A percentile compares a stretch with the other conserved stretches of the same genome.
Evolutionary conservation across 495 filamentous ascomycete genomes (phyloP).

Genomic region (Pseudotulostoma volvatum): DNA sequence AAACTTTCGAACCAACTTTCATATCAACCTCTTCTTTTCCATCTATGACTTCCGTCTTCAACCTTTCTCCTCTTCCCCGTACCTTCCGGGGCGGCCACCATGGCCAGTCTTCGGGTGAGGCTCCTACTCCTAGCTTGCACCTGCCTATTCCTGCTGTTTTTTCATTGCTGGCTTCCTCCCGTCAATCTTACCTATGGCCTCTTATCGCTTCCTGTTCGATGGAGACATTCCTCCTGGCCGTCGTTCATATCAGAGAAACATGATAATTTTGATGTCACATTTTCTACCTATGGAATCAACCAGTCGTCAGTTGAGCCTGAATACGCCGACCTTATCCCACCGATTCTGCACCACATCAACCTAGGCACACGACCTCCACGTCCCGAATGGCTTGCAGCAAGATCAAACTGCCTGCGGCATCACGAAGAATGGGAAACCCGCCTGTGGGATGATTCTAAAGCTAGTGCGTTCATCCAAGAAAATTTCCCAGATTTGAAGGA

Average conservation of each 20-base stretch:
- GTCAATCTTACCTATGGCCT: slow-evolving; percentile 9
- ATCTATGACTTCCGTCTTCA: neutral
- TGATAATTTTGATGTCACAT: slow-evolving; percentile 24
- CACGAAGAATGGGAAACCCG: slow-evolving; percentile 21
- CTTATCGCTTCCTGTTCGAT: slow-evolving; percentile 14
- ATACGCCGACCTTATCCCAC: slow-evolving; percentile 17
- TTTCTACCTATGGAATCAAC: slow-evolving; percentile 17
- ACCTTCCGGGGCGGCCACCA: neutral
- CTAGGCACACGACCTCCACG: slow-evolving; percentile 12
- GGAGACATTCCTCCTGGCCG: slow-evolving; percentile 7
- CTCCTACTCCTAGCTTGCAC: neutral
- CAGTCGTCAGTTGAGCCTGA: slow-evolving; percentile 13
- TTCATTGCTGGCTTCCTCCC: slow-evolving; percentile 1
- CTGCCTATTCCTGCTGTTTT: neutral
- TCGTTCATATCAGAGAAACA: slow-evolving; percentile 15
- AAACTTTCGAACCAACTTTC: no score
- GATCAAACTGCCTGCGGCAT: slow-evolving; percentile 18
- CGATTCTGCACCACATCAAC: slow-evolving; percentile 23
- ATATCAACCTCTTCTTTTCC: no score
- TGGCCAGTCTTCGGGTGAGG: neutral
- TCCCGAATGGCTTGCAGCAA: slow-evolving; percentile 16
- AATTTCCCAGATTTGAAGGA: slow-evolving; percentile 54
- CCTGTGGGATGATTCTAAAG: slow-evolving; percentile 47
- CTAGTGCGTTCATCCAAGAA: slow-evolving; percentile 39
- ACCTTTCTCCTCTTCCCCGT: neutral